These are phyloP conservation scores for Cladosporium sp. DNA, from an alignment of 2,329 filamentous ascomycete genomes.

Conservation along the genomic window DNA sequence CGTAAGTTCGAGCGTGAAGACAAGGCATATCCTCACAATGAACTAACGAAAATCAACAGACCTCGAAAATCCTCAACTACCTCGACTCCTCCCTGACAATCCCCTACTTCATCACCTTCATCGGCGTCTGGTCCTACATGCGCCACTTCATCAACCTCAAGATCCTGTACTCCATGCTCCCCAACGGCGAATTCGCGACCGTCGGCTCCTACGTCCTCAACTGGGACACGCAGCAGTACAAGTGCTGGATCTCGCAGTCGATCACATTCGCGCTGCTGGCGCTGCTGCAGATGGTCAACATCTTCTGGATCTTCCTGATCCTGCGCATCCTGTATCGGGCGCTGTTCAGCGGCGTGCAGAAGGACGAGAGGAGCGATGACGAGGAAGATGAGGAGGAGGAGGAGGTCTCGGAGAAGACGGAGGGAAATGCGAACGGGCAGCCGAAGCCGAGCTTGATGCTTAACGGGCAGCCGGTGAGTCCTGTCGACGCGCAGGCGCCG, in stretches of 20 bases:
- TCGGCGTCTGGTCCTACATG: conserved; percentile 79
- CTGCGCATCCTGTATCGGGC: conserved; percentile 68
- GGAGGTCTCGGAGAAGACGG: conserved; percentile 11
- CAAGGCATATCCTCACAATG: not conserved
- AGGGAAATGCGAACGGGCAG: conserved; percentile 6
- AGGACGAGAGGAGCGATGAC: conserved; percentile 69
- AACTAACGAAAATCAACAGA: conserved; percentile 43
- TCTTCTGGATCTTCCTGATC: conserved; percentile 79
- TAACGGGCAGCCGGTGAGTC: conserved; percentile 16
- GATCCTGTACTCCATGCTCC: conserved; percentile 70
- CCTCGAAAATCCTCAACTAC: conserved; percentile 89
- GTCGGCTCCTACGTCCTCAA: conserved; percentile 69
- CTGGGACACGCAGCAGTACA: conserved; percentile 72
- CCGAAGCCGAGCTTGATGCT: conserved; percentile 15
- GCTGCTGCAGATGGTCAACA: conserved; percentile 65
- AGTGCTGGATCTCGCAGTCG: conserved; percentile 62
- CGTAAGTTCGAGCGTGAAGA: conserved; percentile 46
- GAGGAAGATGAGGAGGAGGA: conserved; percentile 45
- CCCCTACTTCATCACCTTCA: conserved; percentile 79
- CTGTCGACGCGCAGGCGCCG: conserved; percentile 12
- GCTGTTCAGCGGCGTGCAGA: conserved; percentile 52
- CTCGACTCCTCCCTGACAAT: conserved; percentile 70
- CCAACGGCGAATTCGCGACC: conserved; percentile 58
- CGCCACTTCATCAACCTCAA: conserved; percentile 78
- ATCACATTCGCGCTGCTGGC: conserved; percentile 62